Evolutionary conservation across 306 rosid species (phyloP), one percentile per base, ranked within the genome.

Genomic region (Cucurbita ficifolia): DNA sequence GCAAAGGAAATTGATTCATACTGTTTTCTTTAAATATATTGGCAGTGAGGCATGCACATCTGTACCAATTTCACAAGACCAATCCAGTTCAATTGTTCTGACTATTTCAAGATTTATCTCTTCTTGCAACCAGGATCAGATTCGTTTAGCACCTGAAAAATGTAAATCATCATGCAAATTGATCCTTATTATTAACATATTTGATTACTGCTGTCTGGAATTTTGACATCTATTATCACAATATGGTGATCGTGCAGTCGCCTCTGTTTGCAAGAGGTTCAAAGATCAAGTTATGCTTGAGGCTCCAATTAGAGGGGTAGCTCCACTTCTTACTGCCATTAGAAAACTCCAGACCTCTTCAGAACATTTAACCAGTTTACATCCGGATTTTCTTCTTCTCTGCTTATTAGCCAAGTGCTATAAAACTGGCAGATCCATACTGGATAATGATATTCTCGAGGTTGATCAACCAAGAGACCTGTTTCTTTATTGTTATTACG

Each of bases 401-500:
- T 94, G 99, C 81, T 78, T 94, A 85, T 79, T 85, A 83, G 79
- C 96, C 63, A 94, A 94, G 76, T 85, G 85, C 82, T 94, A 94
- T 75, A 94, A 91, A 87, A 78, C 88, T 52, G 99, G 96, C 74
- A 48, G 84, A n/a, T 83, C 99, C 53, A 59, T 89, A 79, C 81
- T 94, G 83, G 87, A 84, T 19, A 92, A 89, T 60, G 90, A 87
- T 75, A 69, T 91, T 75, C 86, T 81, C 10, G 96, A 89, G 85
- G 87, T 94, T 48, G 96, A 91, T 82, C 99, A 91, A 59, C 96
- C 99, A 2, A 88, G 84, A 67, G 96, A 91, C 80, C 88, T 94
- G 75, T 89, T 87, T 76, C 99, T 94, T 70, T 94, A 89, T 77
- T 86, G 92, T 82, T 94, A 94, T 86, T 94, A 94, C 10, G 99